phyloP scores from a whole-genome alignment of 2,329 filamentous ascomycete species.

The Didymella lethalis region DNA sequence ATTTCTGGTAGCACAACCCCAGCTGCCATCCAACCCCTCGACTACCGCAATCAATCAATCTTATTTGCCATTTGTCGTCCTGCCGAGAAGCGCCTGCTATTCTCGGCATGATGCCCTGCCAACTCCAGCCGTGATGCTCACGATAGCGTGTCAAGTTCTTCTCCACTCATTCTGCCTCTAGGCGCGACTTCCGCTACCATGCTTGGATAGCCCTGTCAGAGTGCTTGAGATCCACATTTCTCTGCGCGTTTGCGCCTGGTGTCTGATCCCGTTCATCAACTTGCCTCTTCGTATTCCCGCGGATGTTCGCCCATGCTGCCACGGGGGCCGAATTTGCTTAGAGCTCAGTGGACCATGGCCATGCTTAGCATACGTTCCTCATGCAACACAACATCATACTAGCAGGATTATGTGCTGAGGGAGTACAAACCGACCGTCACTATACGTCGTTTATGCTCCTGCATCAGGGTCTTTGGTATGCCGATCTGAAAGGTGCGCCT shows the following conservation, averaged over 20 bases:
- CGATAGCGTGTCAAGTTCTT: conserved; percentile 47
- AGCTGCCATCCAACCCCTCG: conserved; percentile 45
- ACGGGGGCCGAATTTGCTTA: conserved; percentile 38
- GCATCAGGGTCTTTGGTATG: conserved; percentile 42
- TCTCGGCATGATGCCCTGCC: conserved; percentile 44
- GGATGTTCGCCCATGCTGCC: conserved; percentile 39
- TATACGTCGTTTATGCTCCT: conserved; percentile 46
- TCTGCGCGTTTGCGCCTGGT: conserved; percentile 34
- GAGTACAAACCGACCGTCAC: conserved; percentile 39
- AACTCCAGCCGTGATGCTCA: conserved; percentile 47
- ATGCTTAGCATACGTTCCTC: conserved; percentile 32
- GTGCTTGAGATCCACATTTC: conserved; percentile 39
- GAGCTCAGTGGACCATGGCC: conserved; percentile 19
- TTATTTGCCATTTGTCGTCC: conserved; percentile 32
- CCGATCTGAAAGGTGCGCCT: conserved; percentile 49
- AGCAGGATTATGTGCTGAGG: conserved; percentile 39
- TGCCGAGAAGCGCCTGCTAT: conserved; percentile 44
- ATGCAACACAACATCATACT: conserved; percentile 38
- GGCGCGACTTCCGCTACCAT: conserved; percentile 46
- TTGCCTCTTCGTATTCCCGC: conserved; percentile 32
- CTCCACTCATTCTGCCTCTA: conserved; percentile 42
- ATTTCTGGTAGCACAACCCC: conserved; percentile 48
- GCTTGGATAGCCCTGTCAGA: conserved; percentile 33
- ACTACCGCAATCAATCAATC: conserved; percentile 47
- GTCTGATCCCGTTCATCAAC: conserved; percentile 41